These are phyloP conservation scores for Panus rudis DNA, from an alignment of 768 basidiomycete species.

Conservation along the genomic window DNA sequence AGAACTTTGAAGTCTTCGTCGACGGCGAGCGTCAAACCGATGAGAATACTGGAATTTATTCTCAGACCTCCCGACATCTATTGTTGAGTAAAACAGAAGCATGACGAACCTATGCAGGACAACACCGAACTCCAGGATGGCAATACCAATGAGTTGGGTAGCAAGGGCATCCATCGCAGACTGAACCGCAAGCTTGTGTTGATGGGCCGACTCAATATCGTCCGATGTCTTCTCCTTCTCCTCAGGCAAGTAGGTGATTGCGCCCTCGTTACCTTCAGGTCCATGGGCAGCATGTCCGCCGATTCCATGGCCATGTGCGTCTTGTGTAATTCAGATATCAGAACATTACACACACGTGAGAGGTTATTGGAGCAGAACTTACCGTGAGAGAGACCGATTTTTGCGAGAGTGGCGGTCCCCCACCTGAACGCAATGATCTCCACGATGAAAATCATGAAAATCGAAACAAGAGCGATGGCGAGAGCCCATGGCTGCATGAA, in stretches of 20 bases:
- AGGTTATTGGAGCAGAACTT: constrained; percentile 12
- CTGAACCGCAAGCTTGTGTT: too few species aligned
- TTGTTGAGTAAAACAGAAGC: neutral
- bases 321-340: constrained; percentile 25
- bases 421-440: constrained; percentile 85
- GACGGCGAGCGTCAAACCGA: constrained; percentile 93
- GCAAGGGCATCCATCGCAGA: constrained; percentile 31
- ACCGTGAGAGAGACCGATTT: constrained; percentile 61
- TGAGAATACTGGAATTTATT: constrained; percentile 49
- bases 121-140: constrained; percentile 92
- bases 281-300: constrained; percentile 65
- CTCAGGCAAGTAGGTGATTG: constrained; percentile 3
- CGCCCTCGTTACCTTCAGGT: constrained; percentile 37
- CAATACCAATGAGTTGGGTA: constrained; percentile 81
- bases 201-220: constrained; percentile 7
- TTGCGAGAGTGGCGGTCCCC: constrained; percentile 66
- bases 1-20: constrained; percentile 71
- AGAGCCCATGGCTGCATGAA: constrained; percentile 66
- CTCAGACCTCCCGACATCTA: neutral
- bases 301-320: constrained; percentile 58
- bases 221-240: constrained; percentile 4
- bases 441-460: constrained; percentile 78
- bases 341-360: neutral
- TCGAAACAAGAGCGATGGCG: constrained; percentile 72
- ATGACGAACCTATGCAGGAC: constrained; percentile 64